Percentiles rank a stretch among this genome's conserved stretches.
phyloP scores from a whole-genome alignment of 23 red algal species.

The Chondrus crispus region DNA sequence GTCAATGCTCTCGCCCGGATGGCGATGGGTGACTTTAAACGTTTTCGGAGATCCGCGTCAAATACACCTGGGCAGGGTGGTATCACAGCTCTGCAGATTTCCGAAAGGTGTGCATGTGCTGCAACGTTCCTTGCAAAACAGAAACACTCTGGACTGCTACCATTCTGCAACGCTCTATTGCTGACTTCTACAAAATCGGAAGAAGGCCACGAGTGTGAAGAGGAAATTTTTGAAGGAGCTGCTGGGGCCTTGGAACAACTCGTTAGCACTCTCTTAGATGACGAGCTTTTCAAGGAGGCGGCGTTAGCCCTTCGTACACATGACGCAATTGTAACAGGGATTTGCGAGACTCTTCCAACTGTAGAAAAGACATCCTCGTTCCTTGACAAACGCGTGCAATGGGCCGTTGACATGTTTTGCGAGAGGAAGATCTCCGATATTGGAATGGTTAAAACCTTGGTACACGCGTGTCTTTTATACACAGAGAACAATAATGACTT shows the following conservation, averaged over 20 bases:
- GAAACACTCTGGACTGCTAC: neutral
- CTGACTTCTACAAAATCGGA: neutral
- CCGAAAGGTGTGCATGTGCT: conserved; percentile 22
- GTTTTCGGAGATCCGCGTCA: neutral
- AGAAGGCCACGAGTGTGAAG: neutral
- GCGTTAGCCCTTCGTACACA: neutral
- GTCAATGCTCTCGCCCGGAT: conserved; percentile 28
- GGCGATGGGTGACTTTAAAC: conserved; percentile 46
- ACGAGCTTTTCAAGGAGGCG: conserved; percentile 7
- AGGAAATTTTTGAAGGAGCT: conserved; percentile 22
- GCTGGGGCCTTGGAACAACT: conserved; percentile 24
- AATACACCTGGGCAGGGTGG: conserved; percentile 4
- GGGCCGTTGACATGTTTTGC: conserved; percentile 37
- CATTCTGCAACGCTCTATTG: conserved; percentile 39
- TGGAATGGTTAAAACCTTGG: conserved; percentile 37
- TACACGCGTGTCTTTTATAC: conserved; percentile 33
- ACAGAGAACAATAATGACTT: conserved; percentile 63
- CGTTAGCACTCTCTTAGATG: conserved; percentile 23
- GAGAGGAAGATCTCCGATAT: conserved; percentile 12
- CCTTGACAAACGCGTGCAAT: conserved; percentile 36
- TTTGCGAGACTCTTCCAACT: neutral
- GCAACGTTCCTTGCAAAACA: neutral
- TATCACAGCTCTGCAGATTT: conserved; percentile 17
- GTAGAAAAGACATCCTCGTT: conserved; percentile 28
- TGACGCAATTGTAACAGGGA: neutral